phyloP scores from a whole-genome alignment of 1,139 yeast species.

The Nematodospora anomalae region DNA sequence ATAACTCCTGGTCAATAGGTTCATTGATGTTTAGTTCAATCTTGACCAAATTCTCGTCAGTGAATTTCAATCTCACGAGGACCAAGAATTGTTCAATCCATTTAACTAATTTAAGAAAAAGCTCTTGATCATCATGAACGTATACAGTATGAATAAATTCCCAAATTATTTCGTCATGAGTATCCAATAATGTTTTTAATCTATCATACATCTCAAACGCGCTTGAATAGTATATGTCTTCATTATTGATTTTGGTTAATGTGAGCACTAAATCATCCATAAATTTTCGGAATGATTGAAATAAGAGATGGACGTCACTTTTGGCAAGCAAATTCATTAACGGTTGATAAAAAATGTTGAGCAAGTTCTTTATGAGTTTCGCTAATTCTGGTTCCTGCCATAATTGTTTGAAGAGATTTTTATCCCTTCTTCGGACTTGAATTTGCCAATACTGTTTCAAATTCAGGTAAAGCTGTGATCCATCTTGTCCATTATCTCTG shows the following conservation, averaged over 20 bases:
- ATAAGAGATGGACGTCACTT: conserved; percentile 74
- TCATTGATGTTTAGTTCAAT: conserved; percentile 36
- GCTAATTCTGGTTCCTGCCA: conserved; percentile 87
- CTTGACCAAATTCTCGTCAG: conserved; percentile 45
- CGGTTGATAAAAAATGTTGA: conserved; percentile 83
- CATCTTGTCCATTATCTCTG: conserved; percentile 16
- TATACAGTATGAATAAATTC: conserved; percentile 76
- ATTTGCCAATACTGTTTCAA: conserved; percentile 64
- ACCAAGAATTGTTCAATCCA: conserved; percentile 65
- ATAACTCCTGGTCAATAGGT: conserved; percentile 23
- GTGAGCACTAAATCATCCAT: conserved; percentile 66
- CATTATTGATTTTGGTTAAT: conserved; percentile 46
- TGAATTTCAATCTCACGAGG: conserved; percentile 61
- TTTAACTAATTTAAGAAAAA: conserved; percentile 66
- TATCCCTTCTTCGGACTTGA: conserved; percentile 70
- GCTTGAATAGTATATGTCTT: conserved; percentile 46
- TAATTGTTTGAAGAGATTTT: conserved; percentile 66
- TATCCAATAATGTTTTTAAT: conserved; percentile 61
- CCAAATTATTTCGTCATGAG: conserved; percentile 71
- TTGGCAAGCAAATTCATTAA: conserved; percentile 72
- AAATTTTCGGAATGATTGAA: conserved; percentile 70
- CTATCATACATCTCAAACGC: conserved; percentile 59
- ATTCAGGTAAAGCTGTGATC: conserved; percentile 39
- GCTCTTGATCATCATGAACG: conserved; percentile 64
- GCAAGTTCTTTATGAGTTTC: conserved; percentile 64